These are phyloP conservation scores for Cucurbita ficifolia DNA, from an alignment of 306 rosid genomes.

Conservation along the genomic window DNA sequence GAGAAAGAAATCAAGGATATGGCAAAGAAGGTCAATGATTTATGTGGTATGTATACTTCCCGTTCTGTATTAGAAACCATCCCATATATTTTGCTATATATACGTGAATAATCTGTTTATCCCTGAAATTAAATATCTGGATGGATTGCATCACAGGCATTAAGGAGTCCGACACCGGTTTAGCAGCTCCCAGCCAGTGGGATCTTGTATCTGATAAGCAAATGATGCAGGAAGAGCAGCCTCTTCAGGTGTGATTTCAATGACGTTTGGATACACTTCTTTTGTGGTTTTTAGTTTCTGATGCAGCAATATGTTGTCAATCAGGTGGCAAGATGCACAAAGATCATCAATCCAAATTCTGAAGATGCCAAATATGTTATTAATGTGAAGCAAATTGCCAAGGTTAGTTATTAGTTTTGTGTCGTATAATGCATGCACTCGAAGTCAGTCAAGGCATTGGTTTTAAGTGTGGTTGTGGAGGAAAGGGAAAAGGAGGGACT, in stretches of 20 bases:
- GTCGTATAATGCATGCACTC: background rate
- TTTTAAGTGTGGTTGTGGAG: background rate
- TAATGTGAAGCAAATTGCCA: constrained; percentile 94
- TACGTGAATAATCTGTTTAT: background rate
- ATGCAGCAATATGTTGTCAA: constrained; percentile 12
- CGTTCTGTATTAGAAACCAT: background rate
- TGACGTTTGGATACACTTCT: background rate
- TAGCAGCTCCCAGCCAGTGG: constrained; percentile 99
- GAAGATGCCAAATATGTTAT: constrained; percentile 97
- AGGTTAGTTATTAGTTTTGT: constrained; percentile 26
- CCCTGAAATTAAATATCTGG: constrained; percentile 1
- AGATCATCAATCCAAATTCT: constrained; percentile 90
- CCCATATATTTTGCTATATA: background rate
- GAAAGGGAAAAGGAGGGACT: background rate
- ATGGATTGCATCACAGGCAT: constrained; percentile 38
- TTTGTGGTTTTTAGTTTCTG: background rate
- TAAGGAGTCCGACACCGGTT: constrained; percentile 97
- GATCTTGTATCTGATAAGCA: constrained; percentile 99
- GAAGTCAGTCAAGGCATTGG: background rate
- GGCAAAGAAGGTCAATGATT: constrained; percentile 95
- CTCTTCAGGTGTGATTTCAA: constrained; percentile 58
- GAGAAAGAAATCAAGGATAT: constrained; percentile 92
- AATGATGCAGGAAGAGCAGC: constrained; percentile 99
- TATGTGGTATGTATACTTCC: constrained; percentile 41
- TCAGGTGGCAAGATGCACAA: constrained; percentile 96